phyloP scores from a whole-genome alignment of 1,284 basidiomycete species.

The Irpex sp. region DNA sequence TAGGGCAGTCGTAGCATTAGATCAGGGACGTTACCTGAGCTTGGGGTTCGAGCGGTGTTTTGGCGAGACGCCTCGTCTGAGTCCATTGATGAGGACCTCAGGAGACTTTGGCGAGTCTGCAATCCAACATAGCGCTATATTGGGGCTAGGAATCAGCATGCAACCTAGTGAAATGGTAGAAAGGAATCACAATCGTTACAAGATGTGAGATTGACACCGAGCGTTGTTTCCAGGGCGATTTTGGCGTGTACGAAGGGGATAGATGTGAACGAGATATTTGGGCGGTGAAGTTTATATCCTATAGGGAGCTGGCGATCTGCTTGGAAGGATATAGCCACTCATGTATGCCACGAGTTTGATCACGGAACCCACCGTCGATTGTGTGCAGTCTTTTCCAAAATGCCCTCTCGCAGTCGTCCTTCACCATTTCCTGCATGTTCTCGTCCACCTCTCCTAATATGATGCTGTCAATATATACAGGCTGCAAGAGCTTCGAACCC shows the following conservation, averaged over 20 bases:
- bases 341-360: not conserved
- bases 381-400: constrained; percentile 43
- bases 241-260: constrained; percentile 58
- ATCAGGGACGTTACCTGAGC: constrained; percentile 43
- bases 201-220: constrained; percentile 28
- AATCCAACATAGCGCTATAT: constrained; percentile 63
- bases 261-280: constrained; percentile 51
- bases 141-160: not conserved
- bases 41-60: constrained; percentile 60
- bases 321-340: constrained; percentile 2
- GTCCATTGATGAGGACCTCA: constrained; percentile 71
- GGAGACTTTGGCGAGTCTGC: constrained; percentile 37
- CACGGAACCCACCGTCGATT: constrained; percentile 27
- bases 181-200: constrained; percentile 57
- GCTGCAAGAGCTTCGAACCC: constrained; percentile 42
- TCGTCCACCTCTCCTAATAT: constrained; percentile 66
- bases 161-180: constrained; percentile 5
- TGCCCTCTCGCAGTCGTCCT: constrained; percentile 56
- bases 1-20: not conserved
- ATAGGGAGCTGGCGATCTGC: constrained; percentile 33
- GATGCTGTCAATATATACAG: constrained; percentile 60
- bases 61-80: constrained; percentile 67
- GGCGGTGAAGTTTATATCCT: constrained; percentile 42
- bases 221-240: constrained; percentile 23
- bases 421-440: constrained; percentile 35